Evolutionary conservation across 768 basidiomycete genomes (phyloP).

Genomic region (Imleria badia): DNA sequence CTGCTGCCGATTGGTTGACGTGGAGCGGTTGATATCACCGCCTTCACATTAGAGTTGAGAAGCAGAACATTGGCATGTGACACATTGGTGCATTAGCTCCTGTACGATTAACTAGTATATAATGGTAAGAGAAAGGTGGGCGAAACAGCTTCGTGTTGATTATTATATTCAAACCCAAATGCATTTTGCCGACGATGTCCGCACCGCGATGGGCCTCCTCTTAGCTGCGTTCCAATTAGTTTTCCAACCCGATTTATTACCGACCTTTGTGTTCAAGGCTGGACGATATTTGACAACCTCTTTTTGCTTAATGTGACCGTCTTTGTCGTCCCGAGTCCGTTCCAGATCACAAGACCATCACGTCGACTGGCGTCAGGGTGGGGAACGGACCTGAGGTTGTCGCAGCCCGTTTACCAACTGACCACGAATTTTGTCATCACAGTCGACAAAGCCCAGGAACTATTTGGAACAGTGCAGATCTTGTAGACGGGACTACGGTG

Average conservation of each 20-base stretch:
- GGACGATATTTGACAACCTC: conserved; percentile 85
- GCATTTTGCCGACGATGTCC: conserved; percentile 54
- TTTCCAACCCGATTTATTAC: not conserved
- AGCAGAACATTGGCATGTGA: conserved; percentile 50
- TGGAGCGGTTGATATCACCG: conserved; percentile 48
- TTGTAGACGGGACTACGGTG: conserved; percentile 78
- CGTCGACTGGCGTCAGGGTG: conserved; percentile 65
- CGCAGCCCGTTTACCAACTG: conserved; percentile 64
- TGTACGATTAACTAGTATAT: conserved; percentile 34
- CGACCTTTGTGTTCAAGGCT: conserved; percentile 49
- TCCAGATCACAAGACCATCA: conserved; percentile 67
- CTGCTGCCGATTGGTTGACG: conserved; percentile 46
- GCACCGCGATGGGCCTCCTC: conserved; percentile 49
- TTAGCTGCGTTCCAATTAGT: no score
- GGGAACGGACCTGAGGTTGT: conserved; percentile 55
- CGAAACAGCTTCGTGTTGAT: not conserved
- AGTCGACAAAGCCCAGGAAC: conserved; percentile 56
- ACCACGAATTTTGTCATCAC: conserved; percentile 78
- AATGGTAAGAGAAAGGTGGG: conserved; percentile 49
- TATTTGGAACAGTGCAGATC: conserved; percentile 76
- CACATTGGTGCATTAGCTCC: not conserved
- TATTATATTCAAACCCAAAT: conserved; percentile 41
- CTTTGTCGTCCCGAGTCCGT: conserved; percentile 72
- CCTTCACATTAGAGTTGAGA: conserved; percentile 48
- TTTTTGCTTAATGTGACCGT: conserved; percentile 81